These are phyloP conservation scores for Erythrophleum ivorense DNA, from an alignment of 331 rosid genomes.

Conservation along the genomic window DNA sequence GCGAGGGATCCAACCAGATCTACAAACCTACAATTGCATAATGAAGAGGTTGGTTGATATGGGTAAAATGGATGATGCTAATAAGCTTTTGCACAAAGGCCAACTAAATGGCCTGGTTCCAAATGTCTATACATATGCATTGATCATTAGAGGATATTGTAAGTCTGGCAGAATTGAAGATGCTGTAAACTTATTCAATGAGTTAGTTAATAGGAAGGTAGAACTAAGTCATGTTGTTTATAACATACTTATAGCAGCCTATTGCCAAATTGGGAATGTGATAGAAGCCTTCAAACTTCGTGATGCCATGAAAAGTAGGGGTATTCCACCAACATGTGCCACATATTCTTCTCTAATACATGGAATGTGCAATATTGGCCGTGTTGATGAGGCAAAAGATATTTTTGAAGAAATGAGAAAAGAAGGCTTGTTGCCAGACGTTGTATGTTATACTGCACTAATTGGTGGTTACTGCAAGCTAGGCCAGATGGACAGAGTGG, in stretches of 20 bases:
- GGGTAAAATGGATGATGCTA: slow-evolving; percentile 65
- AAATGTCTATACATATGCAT: slow-evolving; percentile 71
- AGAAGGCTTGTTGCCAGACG: slow-evolving; percentile 66
- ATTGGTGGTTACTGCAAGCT: slow-evolving; percentile 77
- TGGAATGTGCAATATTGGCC: slow-evolving; percentile 69
- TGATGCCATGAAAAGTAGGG: slow-evolving; percentile 65
- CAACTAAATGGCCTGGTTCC: slow-evolving; percentile 54
- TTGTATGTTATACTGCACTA: slow-evolving; percentile 72
- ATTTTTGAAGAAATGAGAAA: slow-evolving; percentile 68
- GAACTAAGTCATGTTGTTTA: slow-evolving; percentile 66
- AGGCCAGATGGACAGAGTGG: slow-evolving; percentile 70
- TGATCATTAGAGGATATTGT: slow-evolving; percentile 69
- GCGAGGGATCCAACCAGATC: slow-evolving; percentile 64
- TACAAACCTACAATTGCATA: slow-evolving; percentile 66
- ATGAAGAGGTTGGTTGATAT: slow-evolving; percentile 61
- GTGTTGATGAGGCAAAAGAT: slow-evolving; percentile 58
- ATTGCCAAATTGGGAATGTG: slow-evolving; percentile 56
- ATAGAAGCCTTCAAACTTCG: slow-evolving; percentile 62
- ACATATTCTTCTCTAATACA: slow-evolving; percentile 83
- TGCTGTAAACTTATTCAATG: slow-evolving; percentile 56
- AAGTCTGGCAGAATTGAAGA: slow-evolving; percentile 63
- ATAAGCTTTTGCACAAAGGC: slow-evolving; percentile 61
- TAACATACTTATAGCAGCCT: slow-evolving; percentile 65
- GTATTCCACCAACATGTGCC: slow-evolving; percentile 57
- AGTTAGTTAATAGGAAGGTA: slow-evolving; percentile 54